Evolutionary conservation across 441 rosid genomes (phyloP), one percentile per base, ranked within the genome.

Genomic region (Theobroma grandiflorum): DNA sequence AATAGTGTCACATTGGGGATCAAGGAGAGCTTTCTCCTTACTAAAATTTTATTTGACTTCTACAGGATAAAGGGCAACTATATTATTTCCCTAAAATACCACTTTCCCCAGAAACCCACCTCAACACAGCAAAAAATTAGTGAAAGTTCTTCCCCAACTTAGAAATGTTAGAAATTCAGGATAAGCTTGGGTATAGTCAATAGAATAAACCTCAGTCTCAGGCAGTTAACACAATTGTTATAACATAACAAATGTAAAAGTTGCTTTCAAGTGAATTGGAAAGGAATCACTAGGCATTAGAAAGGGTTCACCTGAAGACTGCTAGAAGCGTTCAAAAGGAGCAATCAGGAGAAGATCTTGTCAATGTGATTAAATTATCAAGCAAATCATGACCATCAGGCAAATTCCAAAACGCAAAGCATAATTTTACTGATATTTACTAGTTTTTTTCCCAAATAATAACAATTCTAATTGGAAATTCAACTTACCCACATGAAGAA

Each of bases 401-500:
- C 20, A 33, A 63, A 33, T 15, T 63, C 70, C 14, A 18, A 38
- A 14, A 67, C 11, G 49, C 2, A 35, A 37, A 52, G 50, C n/a
- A 50, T 42, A 33, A 66, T 22, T 47, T 53, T 2, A 53, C 16
- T 15, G 22, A 37, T 35, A 57, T 37, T 73, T 58, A 43, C 11
- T 16, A 72, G 65, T 76, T 45, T 8, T 26, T 11, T 64, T 42
- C 6, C 33, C 38, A 63, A 38, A 53, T 20, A 12, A 75, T 16
- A 59, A 73, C 68, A 33, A 75, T 67, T 58, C 8, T 37, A 11
- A 43, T 20, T 18, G 6, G 38, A 61, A 65, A 15, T 58, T 26
- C 1, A 63, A 83, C 91, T 83, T 84, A 95, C 99, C 93, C 89
- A 26, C 85, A 79, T 18, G 86, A 33, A 57, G 90, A 91, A 83